Conservation (phyloP, 2,329 filamentous ascomycete genomes). For the Fusarium kyushuense region DNA sequence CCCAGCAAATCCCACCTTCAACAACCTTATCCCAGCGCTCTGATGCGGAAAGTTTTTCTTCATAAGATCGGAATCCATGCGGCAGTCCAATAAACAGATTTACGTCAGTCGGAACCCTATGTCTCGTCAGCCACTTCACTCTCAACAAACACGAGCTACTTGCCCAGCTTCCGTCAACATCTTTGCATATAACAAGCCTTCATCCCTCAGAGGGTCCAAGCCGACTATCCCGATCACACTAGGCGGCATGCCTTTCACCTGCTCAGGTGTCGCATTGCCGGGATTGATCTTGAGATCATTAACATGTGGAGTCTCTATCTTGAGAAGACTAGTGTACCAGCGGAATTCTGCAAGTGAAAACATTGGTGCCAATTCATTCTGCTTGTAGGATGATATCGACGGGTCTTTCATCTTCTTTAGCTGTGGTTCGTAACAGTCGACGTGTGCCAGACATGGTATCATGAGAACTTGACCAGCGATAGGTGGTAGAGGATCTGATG, state of each 20-base stretch:
- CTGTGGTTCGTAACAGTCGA: conserved; percentile 13
- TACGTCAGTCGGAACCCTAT: neutral
- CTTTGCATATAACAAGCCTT: conserved; percentile 2
- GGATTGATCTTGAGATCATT: conserved; percentile 11
- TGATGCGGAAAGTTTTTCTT: conserved; percentile 2
- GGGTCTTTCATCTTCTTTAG: neutral
- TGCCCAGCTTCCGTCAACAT: conserved; percentile 10
- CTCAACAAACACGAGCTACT: neutral
- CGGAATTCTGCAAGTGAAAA: conserved; percentile 1
- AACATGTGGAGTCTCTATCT: neutral
- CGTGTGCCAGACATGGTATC: conserved; percentile 13
- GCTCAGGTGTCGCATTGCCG: neutral
- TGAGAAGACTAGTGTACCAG: conserved; percentile 1
- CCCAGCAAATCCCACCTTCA: neutral
- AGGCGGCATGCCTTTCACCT: conserved; percentile 3
- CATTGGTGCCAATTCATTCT: conserved; percentile 3
- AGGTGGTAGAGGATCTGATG: neutral
- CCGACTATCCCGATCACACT: conserved; percentile 2
- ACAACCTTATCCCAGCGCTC: conserved; percentile 6
- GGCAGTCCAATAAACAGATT: conserved; percentile 8
- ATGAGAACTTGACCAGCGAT: conserved; percentile 8
- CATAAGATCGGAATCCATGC: conserved; percentile 7
- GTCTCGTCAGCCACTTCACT: rapidly evolving
- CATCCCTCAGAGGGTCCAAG: neutral
- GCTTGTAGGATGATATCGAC: conserved; percentile 7